Conservation (phyloP, 352 stramenopile genomes). For the Peronosclerospora sorghi region DNA sequence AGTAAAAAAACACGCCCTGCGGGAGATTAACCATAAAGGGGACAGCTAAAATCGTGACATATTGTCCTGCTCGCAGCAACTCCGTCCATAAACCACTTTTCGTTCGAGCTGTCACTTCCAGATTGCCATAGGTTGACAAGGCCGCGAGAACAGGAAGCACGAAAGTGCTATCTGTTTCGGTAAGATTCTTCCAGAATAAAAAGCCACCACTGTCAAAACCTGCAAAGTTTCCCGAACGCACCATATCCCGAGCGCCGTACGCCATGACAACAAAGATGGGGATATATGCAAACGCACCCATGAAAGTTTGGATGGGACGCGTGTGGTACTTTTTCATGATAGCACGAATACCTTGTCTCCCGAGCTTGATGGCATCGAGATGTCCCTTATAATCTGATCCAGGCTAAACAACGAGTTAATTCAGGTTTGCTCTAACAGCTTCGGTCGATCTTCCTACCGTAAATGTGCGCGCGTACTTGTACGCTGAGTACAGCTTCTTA, state of each 20-base stretch:
- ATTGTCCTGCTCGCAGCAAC: slow-evolving; percentile 39
- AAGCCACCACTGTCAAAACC: slow-evolving; percentile 54
- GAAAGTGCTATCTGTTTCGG: slow-evolving; percentile 48
- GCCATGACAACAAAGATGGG: slow-evolving; percentile 62
- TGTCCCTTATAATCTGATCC: slow-evolving; percentile 30
- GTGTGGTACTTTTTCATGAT: slow-evolving; percentile 73
- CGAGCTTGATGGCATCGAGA: slow-evolving; percentile 37
- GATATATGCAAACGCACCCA: slow-evolving; percentile 57
- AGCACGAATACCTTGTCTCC: slow-evolving; percentile 36
- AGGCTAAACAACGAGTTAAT: slow-evolving; percentile 22
- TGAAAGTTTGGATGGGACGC: slow-evolving; percentile 47
- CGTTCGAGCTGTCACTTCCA: slow-evolving; percentile 36
- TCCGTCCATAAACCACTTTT: slow-evolving; percentile 39
- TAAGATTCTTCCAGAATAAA: slow-evolving; percentile 55
- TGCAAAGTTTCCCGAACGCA: slow-evolving; percentile 52
- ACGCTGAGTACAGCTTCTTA: slow-evolving; percentile 53
- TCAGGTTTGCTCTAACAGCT: too few relatives aligned
- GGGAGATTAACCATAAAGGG: slow-evolving; percentile 36
- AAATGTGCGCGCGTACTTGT: slow-evolving; percentile 64
- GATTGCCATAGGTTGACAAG: slow-evolving; percentile 51
- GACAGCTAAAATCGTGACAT: slow-evolving; percentile 40
- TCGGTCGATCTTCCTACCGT: slow-evolving; percentile 21
- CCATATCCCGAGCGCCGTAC: slow-evolving; percentile 68
- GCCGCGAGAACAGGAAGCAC: slow-evolving; percentile 43
- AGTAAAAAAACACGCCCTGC: slow-evolving; percentile 80